These are phyloP conservation scores for Tulasnella sp. DNA, from an alignment of 768 basidiomycete genomes.

Conservation along the genomic window DNA sequence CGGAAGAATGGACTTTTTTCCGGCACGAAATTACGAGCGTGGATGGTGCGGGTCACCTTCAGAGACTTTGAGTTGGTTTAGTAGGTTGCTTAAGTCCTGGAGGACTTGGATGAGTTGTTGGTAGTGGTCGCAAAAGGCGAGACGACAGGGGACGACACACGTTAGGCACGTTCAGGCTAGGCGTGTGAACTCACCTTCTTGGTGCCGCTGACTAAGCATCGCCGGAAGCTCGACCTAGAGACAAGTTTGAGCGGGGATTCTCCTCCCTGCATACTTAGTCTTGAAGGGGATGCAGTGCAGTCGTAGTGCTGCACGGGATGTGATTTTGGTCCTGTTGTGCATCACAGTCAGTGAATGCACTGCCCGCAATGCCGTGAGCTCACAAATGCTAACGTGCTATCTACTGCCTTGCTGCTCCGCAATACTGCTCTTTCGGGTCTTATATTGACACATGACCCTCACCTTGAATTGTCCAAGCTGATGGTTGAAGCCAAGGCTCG, in stretches of 20 bases:
- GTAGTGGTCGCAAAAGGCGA: not conserved
- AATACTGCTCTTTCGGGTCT: too few relatives aligned
- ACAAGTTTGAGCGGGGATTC: not conserved
- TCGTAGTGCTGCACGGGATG: too few relatives aligned
- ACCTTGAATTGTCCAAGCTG: too few relatives aligned
- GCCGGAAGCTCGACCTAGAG: not conserved
- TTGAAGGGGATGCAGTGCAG: not conserved
- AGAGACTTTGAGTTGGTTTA: not conserved
- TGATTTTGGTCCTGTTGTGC: too few relatives aligned
- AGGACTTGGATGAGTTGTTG: not conserved
- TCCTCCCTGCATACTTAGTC: not conserved
- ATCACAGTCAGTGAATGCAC: too few relatives aligned
- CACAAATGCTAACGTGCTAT: too few relatives aligned
- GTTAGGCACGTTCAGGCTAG: not conserved
- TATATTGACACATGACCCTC: too few relatives aligned
- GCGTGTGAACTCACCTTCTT: not conserved
- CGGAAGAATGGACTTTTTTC: not conserved
- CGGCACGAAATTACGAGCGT: not conserved
- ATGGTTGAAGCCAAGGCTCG: too few relatives aligned
- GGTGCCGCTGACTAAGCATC: not conserved
- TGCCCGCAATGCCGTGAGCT: too few relatives aligned
- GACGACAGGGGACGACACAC: not conserved
- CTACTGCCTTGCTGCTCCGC: too few relatives aligned
- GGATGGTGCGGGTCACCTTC: not conserved
- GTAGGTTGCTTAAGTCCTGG: not conserved